A percentile compares a stretch with the other conserved stretches of the same genome.
Evolutionary conservation across 805 yeast genomes (phyloP).

Genomic region (Kluyveromyces wickerhamii): DNA sequence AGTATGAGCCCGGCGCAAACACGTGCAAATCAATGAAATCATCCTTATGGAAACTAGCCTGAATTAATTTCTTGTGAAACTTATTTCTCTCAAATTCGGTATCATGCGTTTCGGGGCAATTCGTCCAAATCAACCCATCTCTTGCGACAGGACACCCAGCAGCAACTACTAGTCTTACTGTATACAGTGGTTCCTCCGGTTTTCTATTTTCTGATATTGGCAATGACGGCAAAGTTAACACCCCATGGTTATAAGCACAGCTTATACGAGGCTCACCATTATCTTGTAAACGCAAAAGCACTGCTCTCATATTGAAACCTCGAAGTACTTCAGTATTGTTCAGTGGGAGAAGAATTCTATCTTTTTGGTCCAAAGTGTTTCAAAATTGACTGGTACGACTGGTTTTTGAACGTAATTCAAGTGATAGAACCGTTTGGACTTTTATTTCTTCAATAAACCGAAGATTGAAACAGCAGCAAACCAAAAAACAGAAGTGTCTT

Average conservation of each 20-base stretch:
- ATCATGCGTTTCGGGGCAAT: conserved; percentile 46
- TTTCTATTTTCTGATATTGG: conserved; percentile 32
- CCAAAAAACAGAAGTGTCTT: too few species aligned
- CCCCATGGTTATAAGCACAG: conserved; percentile 31
- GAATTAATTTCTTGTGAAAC: conserved; percentile 44
- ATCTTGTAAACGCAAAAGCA: conserved; percentile 30
- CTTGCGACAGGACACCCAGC: conserved; percentile 71
- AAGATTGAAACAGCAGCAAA: too few species aligned
- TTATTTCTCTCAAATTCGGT: conserved; percentile 47
- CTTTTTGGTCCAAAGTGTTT: too few species aligned
- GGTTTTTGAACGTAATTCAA: too few species aligned
- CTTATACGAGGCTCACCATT: conserved; percentile 30
- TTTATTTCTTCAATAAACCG: too few species aligned
- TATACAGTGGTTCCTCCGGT: conserved; percentile 38
- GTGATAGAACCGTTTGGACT: too few species aligned
- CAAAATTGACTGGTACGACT: too few species aligned
- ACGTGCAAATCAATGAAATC: conserved; percentile 52
- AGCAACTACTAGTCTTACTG: conserved; percentile 53
- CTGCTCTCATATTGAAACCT: conserved; percentile 25
- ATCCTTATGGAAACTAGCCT: conserved; percentile 57
- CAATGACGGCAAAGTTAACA: conserved; percentile 33
- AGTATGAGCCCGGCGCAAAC: conserved; percentile 68
- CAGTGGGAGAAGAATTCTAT: too few species aligned
- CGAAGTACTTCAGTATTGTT: too few species aligned
- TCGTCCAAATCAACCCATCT: conserved; percentile 66